Percentiles rank a stretch among this genome's conserved stretches.
These are phyloP conservation scores for Mercurialis annua DNA, from an alignment of 345 rosid species.

Conservation along the genomic window DNA sequence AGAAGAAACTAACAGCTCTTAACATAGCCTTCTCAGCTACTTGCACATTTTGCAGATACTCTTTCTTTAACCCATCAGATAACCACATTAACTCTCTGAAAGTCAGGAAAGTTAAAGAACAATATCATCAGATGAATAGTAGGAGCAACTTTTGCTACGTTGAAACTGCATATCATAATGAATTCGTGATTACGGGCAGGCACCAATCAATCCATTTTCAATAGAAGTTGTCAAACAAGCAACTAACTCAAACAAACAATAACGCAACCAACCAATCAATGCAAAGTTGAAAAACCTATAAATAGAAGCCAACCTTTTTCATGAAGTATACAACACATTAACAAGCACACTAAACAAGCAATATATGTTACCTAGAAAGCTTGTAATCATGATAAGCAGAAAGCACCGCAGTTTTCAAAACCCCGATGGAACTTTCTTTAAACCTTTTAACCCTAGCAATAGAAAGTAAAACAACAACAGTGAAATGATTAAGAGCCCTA, in stretches of 20 bases:
- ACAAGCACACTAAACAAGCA: not conserved
- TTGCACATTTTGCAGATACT: conserved; percentile 44
- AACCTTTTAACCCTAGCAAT: conserved; percentile 72
- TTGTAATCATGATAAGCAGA: conserved; percentile 56
- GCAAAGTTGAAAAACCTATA: not conserved
- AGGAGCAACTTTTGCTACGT: not conserved
- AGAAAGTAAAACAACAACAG: conserved; percentile 60
- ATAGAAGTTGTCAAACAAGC: not conserved
- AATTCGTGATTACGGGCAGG: no score
- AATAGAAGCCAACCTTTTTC: not conserved
- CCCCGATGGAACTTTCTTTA: conserved; percentile 48
- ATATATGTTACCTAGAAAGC: conserved; percentile 56
- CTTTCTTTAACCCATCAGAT: conserved; percentile 54
- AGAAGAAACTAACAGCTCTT: conserved; percentile 56
- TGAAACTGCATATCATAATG: conserved; percentile 1
- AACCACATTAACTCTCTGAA: conserved; percentile 74
- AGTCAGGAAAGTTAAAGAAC: conserved; percentile 14
- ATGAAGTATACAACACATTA: not conserved
- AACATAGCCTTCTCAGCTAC: conserved; percentile 58
- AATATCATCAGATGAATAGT: conserved; percentile 1
- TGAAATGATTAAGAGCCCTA: conserved; percentile 62
- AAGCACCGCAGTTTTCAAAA: conserved; percentile 51
- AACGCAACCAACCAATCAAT: not conserved
- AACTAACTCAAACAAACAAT: not conserved
- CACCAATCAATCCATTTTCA: not conserved